Base-by-base conservation (phyloP, 805 yeast species). In the Lachancea nothofagi region DNA sequence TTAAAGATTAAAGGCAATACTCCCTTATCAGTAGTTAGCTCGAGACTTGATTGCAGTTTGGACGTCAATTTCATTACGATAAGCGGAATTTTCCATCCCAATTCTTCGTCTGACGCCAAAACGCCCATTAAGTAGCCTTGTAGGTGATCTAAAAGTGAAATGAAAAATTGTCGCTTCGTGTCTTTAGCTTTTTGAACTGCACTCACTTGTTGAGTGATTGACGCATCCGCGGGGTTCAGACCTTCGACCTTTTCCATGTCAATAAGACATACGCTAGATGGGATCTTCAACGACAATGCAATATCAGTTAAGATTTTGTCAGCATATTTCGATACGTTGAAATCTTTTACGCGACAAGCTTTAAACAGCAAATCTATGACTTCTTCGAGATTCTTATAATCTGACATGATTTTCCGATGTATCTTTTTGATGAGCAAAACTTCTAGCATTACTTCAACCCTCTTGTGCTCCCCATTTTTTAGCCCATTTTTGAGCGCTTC, bases 121-220 rank as follows among this genome's bases (percentile, higher is more conserved):
- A 43, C 28, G 7, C 51, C 41, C 27, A 69, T 44, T 5, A 71
- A 51, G 8, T 51, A 43, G 4, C 59, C 57, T 43, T 77, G 77
- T 6, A 82, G 51, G 9, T 61, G 61, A 2, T 53, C 50, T 22
- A 83, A 47, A 13, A 68, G 54, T 0, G 64, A 62, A 15, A 70
- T 48, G 41, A 73, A 73, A 0, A 59, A 25, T 7, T 54, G 54
- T 45, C 81, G 66, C 55, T 82, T 84, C 38, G 60, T 65, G 15
- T 72, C 74, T 49, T 84, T 84, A 0, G 89, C 89, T n/a, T 64
- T 44, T 30, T 65, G 70, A 10, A 84, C 76, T 0, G 80, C 75
- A 13, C 69, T 61, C 20, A 83, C 72, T 52, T 82, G 85, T 21
- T 70, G 46, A 34, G 75, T 79, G 37, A 80, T 73, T 14, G 61